A percentile compares a stretch with the other conserved stretches of the same genome.
These are phyloP conservation scores for Pelargonium australe DNA, from an alignment of 441 rosid genomes.

Conservation along the genomic window DNA sequence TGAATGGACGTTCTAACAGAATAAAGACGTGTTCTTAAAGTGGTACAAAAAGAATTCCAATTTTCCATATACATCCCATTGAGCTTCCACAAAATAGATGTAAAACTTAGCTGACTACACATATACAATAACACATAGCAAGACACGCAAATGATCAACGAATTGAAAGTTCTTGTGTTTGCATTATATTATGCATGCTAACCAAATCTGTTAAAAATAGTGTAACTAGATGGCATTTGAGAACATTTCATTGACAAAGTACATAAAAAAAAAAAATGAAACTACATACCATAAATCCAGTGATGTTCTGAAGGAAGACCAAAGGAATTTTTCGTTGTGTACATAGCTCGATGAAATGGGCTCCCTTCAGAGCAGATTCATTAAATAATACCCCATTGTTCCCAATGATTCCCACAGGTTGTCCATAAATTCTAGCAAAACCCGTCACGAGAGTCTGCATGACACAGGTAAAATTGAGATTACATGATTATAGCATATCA, in stretches of 20 bases:
- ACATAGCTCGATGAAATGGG: conserved; percentile 88
- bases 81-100: no score
- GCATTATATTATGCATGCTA: no score
- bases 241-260: conserved; percentile 11
- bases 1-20: background rate
- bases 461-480: conserved; percentile 15
- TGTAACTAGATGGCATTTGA: background rate
- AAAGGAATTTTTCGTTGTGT: conserved; percentile 83
- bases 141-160: no score
- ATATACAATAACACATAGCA: no score
- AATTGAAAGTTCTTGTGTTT: no score
- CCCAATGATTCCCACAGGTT: conserved; percentile 83
- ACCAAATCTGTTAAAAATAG: no score
- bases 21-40: background rate
- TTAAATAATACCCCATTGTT: conserved; percentile 89
- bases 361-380: conserved; percentile 93
- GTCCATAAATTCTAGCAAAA: conserved; percentile 75
- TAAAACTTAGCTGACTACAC: no score
- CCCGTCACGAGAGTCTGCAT: conserved; percentile 90
- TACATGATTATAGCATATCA: conserved; percentile 11
- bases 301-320: conserved; percentile 87
- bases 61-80: no score
- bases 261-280: conserved; percentile 14
- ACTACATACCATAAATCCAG: conserved; percentile 85
- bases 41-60: background rate